Base-by-base conservation (phyloP, 208 protist species). In the Trypanosoma scelopori region DNA sequence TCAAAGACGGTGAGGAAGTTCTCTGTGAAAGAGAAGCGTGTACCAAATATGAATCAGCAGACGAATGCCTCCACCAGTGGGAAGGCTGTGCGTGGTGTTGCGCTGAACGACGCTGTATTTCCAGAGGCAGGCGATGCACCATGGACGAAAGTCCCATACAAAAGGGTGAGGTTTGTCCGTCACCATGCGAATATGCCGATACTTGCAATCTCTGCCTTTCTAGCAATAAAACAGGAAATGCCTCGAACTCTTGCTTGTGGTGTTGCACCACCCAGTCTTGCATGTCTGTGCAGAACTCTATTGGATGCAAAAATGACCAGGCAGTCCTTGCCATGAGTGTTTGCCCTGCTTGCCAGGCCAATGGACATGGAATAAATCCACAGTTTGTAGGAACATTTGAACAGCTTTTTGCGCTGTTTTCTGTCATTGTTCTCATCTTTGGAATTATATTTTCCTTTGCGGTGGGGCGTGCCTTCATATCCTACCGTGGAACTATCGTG, bases 251-350 rank as follows among this genome's bases (percentile, higher is more conserved):
- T 55, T 85, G 80, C 55, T 22, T 59, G 22, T 85, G 80, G 80
- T 85, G 80, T 35, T 81, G 75, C 55, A 58, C 66, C 11, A 74
- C 71, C n/a, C 76, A 79, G 71, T 74, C 58, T 37, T 85, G 80
- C 56, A 71, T 85, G 32, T 57, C 80, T n/a, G 15, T n/a, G 16
- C 20, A 37, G 37, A 28, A 49, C 13, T 13, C 20, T n/a, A 25
- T 39, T 2, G 32, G 39, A 9, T 85, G 80, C 47, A 43, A 46
- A 48, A 85, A 85, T 62, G 18, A 73, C 18, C 74, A 85, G 41
- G 20, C 15, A 53, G 45, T 81, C 1, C 20, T 45, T 22, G 15
- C 13, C 0, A 18, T 39, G 16, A 27, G 45, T 23, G 15, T 53
- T 6, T 85, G 80, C 57, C 48, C 69, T 12, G 65, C 37, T n/a